Base-by-base conservation (phyloP, 1,284 basidiomycete species). In the Kalmanozyma brasiliensis region DNA sequence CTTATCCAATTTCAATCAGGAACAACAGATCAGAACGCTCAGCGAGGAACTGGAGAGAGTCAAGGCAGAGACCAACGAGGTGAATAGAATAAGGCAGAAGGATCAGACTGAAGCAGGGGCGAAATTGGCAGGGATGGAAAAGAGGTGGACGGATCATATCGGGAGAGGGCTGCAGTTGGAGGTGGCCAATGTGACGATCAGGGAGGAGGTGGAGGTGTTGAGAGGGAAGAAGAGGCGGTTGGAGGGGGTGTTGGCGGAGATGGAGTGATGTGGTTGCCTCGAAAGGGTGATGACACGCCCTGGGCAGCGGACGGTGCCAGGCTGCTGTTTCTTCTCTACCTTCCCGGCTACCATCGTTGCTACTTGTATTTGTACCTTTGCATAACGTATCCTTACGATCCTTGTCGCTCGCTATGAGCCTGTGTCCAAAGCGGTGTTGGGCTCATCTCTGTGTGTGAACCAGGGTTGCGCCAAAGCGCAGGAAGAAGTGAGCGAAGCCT, bases 161-260 rank as follows among this genome's bases (percentile, higher is more conserved):
- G 92, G 91, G 36, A 90, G 87, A 74, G 89, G 92, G 29, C 83
- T 95, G 67, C 92, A 94, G 82, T 90, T 94, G 70, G 92, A 94
- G 85, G 89, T 95, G 85, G 93, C 92, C n/a, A 94, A 93, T 79
- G 86, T 90, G 32, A 90, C 91, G 17, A 83, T 93, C 65, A 90
- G 91, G 75, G 87, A 85, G 8, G 90, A 94, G 77, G 84, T 92
- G 45, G 82, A 81, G 20, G 8, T 9, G 23, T 45, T 69, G 36
- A 29, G 47, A 20, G 45, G 16, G 8, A 64, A 64, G 49, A 64
- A 61, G 32, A 22, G 57, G 10, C 57, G 52, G 47, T 34, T 70
- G 26, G 52, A 64, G 38, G 24, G 23, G 6, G 37, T 57, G 34
- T 29, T 70, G 24, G 47, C 37, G 16, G 29, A 41, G 38, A 20